Evolutionary conservation across 1,284 basidiomycete genomes (phyloP).

Genomic region (Apiotrichum gracile): DNA sequence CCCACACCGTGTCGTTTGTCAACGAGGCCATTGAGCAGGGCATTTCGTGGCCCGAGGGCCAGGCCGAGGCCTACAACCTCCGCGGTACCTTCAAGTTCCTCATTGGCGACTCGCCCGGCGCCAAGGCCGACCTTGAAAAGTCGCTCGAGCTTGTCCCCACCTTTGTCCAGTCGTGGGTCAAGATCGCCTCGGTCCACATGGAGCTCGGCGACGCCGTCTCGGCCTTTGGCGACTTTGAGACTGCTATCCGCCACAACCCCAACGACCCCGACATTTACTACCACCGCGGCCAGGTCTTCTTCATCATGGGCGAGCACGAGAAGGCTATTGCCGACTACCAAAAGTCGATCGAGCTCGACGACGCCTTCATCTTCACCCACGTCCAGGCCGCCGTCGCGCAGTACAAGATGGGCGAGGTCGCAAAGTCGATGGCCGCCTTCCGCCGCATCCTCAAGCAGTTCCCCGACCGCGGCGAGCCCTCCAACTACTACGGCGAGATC

Average conservation of each 20-base stretch:
- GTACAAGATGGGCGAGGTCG: constrained; percentile 78
- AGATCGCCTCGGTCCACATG: constrained; percentile 97
- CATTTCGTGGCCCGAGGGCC: constrained; percentile 66
- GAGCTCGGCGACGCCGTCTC: constrained; percentile 73
- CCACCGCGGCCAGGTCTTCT: constrained; percentile 96
- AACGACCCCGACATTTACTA: constrained; percentile 96
- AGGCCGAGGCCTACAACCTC: constrained; percentile 86
- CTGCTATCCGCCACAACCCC: constrained; percentile 75
- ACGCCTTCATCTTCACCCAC: constrained; percentile 51
- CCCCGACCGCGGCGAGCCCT: constrained; percentile 75
- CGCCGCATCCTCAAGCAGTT: constrained; percentile 71
- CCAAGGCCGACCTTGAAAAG: constrained; percentile 76
- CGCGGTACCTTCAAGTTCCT: constrained; percentile 98
- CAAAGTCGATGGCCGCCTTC: constrained; percentile 84
- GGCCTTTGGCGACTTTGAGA: constrained; percentile 87
- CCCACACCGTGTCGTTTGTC: constrained; percentile 70
- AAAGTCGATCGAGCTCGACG: constrained; percentile 75
- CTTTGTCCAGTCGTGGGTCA: constrained; percentile 88
- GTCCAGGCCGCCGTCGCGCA: constrained; percentile 96
- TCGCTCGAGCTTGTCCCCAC: constrained; percentile 67
- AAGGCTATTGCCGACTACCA: constrained; percentile 85
- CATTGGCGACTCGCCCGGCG: constrained; percentile 74
- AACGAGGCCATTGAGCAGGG: constrained; percentile 86
- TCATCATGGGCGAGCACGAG: constrained; percentile 87
- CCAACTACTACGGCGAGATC: constrained; percentile 93